These are phyloP conservation scores for Akanthomyces dipterigenus DNA, from an alignment of 2,329 filamentous ascomycete species.

Conservation along the genomic window DNA sequence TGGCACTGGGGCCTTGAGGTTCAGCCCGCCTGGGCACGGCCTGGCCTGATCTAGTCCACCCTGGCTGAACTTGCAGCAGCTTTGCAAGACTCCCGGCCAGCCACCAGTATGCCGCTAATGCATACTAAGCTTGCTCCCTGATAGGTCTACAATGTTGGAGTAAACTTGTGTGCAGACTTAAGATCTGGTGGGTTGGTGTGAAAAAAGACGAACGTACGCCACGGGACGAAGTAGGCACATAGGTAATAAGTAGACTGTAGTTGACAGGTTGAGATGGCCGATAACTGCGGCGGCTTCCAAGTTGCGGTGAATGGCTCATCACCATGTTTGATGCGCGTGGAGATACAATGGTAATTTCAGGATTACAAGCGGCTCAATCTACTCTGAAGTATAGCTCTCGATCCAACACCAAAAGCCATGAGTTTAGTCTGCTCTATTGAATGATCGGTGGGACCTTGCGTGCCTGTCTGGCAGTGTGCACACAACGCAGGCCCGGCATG, in stretches of 20 bases:
- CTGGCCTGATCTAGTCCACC: slow-evolving; percentile 7
- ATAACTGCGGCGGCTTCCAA: background rate
- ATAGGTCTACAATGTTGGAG: background rate
- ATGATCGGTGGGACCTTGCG: background rate
- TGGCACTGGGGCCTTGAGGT: background rate
- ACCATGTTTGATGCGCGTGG: background rate
- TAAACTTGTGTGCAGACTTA: background rate
- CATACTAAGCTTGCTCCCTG: slow-evolving; percentile 1
- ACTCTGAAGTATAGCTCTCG: background rate
- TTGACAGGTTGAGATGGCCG: background rate
- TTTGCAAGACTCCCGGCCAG: background rate
- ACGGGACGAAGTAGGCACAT: too few species aligned
- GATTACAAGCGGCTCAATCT: background rate
- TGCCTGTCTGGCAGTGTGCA: background rate
- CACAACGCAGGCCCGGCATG: background rate
- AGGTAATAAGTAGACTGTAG: too few species aligned
- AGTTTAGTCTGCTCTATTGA: background rate
- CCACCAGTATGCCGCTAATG: background rate
- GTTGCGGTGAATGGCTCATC: slow-evolving; percentile 1
- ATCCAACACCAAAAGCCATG: background rate
- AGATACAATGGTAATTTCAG: background rate
- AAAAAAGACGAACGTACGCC: background rate
- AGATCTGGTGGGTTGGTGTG: background rate
- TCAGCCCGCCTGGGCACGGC: background rate
- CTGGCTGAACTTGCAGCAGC: background rate